Conservation (phyloP, 1,139 yeast genomes). For the Suhomyces bribrorum region DNA sequence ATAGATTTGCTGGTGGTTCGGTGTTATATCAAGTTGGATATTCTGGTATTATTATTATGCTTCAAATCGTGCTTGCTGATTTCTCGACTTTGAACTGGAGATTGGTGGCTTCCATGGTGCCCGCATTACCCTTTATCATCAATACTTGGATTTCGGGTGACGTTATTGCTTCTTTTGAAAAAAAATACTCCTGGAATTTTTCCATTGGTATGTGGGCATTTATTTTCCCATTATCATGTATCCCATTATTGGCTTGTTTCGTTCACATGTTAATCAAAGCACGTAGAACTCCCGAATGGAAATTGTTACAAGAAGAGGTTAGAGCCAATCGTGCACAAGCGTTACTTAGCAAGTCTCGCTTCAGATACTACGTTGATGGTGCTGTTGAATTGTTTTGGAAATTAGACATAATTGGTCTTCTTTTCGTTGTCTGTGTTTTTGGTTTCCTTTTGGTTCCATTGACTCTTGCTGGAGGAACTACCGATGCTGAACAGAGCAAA, state of each 20-base stretch:
- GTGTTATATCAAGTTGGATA: conserved; percentile 71
- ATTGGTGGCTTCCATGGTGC: conserved; percentile 59
- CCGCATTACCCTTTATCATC: conserved; percentile 70
- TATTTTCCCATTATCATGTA: conserved; percentile 62
- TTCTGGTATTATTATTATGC: conserved; percentile 59
- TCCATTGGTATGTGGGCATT: conserved; percentile 82
- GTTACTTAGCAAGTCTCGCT: conserved; percentile 1
- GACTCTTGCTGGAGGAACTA: conserved; percentile 58
- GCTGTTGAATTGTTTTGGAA: conserved; percentile 43
- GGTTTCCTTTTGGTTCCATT: conserved; percentile 59
- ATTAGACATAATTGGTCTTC: conserved; percentile 55
- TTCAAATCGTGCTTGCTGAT: conserved; percentile 63
- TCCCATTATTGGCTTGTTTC: conserved; percentile 58
- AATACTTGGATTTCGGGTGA: conserved; percentile 77
- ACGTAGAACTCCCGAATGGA: conserved; percentile 49
- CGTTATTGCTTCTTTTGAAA: conserved; percentile 24
- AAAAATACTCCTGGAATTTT: conserved; percentile 59
- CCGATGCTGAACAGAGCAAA: conserved; percentile 20
- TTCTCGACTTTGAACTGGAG: conserved; percentile 72
- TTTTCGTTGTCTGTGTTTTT: conserved; percentile 49
- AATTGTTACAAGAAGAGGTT: conserved; percentile 24
- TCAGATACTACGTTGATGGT: background rate
- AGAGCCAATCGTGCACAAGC: conserved; percentile 3
- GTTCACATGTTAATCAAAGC: conserved; percentile 59
- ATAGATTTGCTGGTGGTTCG: conserved; percentile 72